Percentiles rank a stretch among this genome's conserved stretches.
Conservation (phyloP, 1,139 yeast genomes). For the Blastobotrys aristatus region DNA sequence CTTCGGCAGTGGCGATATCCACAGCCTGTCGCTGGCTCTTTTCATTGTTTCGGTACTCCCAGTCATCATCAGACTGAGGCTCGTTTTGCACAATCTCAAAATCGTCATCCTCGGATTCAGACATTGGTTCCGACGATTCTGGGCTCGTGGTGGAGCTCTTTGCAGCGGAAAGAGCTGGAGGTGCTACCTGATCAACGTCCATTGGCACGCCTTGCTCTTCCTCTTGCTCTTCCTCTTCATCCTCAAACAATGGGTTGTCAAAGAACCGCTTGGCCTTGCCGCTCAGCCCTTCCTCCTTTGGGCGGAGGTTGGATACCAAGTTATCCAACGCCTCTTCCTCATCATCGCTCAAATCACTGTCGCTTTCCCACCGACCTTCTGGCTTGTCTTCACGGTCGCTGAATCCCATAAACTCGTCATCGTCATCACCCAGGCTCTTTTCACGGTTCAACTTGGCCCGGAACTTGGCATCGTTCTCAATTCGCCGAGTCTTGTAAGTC, state of each 20-base stretch:
- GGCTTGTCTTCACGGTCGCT: constrained; percentile 35
- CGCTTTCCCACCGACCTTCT: constrained; percentile 34
- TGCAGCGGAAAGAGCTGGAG: constrained; percentile 4
- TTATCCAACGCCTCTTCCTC: constrained; percentile 67
- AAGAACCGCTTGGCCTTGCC: constrained; percentile 71
- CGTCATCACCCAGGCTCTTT: constrained; percentile 40
- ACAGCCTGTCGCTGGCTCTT: constrained; percentile 38
- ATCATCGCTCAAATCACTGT: constrained; percentile 27
- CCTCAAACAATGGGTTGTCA: constrained; percentile 68
- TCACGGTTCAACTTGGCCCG: constrained; percentile 81
- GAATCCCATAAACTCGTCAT: constrained; percentile 78
- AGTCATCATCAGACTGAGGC: constrained; percentile 27
- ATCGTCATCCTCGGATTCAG: constrained; percentile 18
- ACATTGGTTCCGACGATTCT: not conserved
- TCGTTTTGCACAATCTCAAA: constrained; percentile 27
- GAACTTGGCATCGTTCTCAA: constrained; percentile 75
- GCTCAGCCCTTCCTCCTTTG: constrained; percentile 51
- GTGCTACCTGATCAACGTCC: constrained; percentile 15
- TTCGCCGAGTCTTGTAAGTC: constrained; percentile 63
- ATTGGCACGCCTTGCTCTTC: constrained; percentile 12
- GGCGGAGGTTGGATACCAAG: constrained; percentile 54
- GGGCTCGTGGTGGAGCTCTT: not conserved
- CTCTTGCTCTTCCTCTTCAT: constrained; percentile 29
- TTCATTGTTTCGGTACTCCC: constrained; percentile 32
- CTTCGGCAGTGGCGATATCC: constrained; percentile 88